phyloP scores from a whole-genome alignment of 1,284 basidiomycete genomes.

The Abortiporus biennis region DNA sequence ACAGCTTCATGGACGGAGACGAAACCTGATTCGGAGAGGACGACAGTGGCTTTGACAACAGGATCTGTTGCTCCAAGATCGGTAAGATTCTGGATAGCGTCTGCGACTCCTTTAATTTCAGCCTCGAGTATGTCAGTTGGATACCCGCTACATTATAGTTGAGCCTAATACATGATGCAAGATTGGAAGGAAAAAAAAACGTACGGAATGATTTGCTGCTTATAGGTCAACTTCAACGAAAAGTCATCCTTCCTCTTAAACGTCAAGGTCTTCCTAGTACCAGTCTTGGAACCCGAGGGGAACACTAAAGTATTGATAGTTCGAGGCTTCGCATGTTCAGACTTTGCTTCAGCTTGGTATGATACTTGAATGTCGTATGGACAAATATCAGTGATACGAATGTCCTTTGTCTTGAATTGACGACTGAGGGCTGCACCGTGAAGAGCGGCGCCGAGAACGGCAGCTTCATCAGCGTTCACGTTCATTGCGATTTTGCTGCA shows the following conservation, averaged over 20 bases:
- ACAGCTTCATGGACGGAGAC: conserved; percentile 72
- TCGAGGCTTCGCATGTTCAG: conserved; percentile 44
- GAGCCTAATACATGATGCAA: conserved; percentile 4
- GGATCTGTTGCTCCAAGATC: conserved; percentile 65
- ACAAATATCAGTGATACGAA: conserved; percentile 75
- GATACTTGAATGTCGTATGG: conserved; percentile 72
- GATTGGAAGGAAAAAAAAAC: conserved; percentile 19
- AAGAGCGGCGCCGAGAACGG: conserved; percentile 90
- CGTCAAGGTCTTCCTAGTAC: conserved; percentile 78
- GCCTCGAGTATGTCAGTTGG: conserved; percentile 66
- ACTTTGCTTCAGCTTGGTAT: conserved; percentile 60
- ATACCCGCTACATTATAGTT: conserved; percentile 41
- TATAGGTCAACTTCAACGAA: conserved; percentile 67
- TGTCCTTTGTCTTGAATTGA: conserved; percentile 95
- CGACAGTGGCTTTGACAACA: conserved; percentile 76
- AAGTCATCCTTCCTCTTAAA: conserved; percentile 82
- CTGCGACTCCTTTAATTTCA: conserved; percentile 59
- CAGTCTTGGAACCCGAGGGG: conserved; percentile 66
- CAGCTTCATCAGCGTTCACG: conserved; percentile 96
- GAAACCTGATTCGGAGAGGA: conserved; percentile 81
- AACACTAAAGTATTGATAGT: conserved; percentile 74
- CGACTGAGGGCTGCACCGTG: conserved; percentile 87
- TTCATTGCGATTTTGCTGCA: conserved; percentile 85
- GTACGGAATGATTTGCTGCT: conserved; percentile 50
- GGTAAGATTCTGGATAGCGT: conserved; percentile 71